Evolutionary conservation across 2,329 filamentous ascomycete genomes (phyloP), one percentile per base, ranked within the genome.

Genomic region (Raffaelea albimanens): DNA sequence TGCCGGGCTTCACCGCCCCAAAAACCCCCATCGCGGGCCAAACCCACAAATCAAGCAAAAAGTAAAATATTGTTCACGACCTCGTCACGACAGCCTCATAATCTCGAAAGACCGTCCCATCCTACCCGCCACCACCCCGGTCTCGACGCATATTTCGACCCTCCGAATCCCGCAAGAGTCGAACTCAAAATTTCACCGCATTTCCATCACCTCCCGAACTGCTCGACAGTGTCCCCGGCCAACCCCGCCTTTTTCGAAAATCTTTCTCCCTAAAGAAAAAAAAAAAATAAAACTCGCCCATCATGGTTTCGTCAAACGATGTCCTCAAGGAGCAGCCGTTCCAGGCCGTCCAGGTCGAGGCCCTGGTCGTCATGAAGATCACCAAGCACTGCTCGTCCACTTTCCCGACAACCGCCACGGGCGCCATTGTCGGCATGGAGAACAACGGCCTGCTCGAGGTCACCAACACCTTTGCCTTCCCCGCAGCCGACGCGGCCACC

Each of bases 301-400:
- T 18, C 38, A 52, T 52, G 52, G 52, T 43, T 50, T 29, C 48
- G 33, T 40, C 45, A 20, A 75, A 71, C 58, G 78, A 82, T 56
- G 62, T 67, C 59, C 58, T 63, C 53, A 85, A 82, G 71, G 82
- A 87, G 66, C 69, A 70, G 65, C 80, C 86, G 66, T 77, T 94
- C 69, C 85, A 83, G 75, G 78, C 87, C 68, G 87, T 96, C 61
- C 88, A 95, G 75, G 84, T 97, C 63, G 90, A 95, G 75, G 88
- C 91, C 62, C 75, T 97, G 75, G 91, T 94, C 61, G 87, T 95
- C 58, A 91, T 96, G 85, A 95, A 96, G 76, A 90, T 97, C 66
- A 90, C 94, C 69, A 96, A 94, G 72, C 90, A 96, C 74, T 88
- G 87, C 72, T 85, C 88, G 49, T 80, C 86, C 60, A 78, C 79